Evolutionary conservation across 306 rosid species (phyloP), one percentile per base, ranked within the genome.

Genomic region (Pyrus communis): DNA sequence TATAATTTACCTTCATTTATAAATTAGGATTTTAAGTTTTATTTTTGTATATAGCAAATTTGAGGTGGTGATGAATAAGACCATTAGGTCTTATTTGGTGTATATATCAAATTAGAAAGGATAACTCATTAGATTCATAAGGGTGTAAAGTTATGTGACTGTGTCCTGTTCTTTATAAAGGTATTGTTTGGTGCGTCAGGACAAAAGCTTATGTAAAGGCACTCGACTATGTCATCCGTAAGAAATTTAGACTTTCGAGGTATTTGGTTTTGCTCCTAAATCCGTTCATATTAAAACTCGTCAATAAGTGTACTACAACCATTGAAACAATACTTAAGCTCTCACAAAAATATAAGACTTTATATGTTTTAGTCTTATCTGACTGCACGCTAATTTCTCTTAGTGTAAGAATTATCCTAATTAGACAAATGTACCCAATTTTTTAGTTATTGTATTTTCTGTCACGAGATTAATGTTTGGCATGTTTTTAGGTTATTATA

Each of bases 331-430:
- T 17, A 51, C 9, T 51, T 51, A 15, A 49, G 2, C 21, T 51
- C 21, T 17, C 0, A 0, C 9, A 17, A 51, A 51, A 51, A 0
- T 0, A 0, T 17, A 9, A 51, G 3, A 51, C 7, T 51, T 4
- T 17, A 51, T 51, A 21, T 51, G 17, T 51, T 51, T 51, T 51
- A 51, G 9, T 51, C 3, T 5, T 0, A 51, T 51, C 9, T 1
- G 21, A 15, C 1, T 51, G 0, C 1, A 51, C 21, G 1, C 0
- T 51, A 51, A 19, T 15, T 19, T 51, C 9, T 0, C 0, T 51
- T 2, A 5, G 3, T 0, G 7, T 51, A 0, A 5, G 2, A 15
- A 6, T 51, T 51, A 15, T 17, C 55, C 3, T 15, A 15, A 5
- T 49, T 15, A 5, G 21, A 51, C 55, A 51, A 51, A 51, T 1